These are phyloP conservation scores for Wickerhamomyces xylosicus DNA, from an alignment of 805 yeast genomes.

Conservation along the genomic window DNA sequence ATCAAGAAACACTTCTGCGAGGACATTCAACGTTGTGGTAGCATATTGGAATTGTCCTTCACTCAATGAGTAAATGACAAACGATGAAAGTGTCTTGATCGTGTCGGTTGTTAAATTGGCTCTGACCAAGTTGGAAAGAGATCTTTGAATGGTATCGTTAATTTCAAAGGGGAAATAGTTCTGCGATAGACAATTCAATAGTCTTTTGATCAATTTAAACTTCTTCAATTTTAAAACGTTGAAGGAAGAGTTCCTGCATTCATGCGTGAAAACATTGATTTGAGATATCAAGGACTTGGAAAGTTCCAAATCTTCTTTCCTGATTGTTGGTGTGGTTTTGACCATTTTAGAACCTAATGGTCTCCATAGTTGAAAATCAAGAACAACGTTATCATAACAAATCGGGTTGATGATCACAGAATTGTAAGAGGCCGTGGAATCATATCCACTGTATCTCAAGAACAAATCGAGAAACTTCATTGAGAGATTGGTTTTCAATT, in stretches of 20 bases:
- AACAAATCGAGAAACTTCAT: constrained; percentile 39
- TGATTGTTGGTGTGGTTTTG: constrained; percentile 4
- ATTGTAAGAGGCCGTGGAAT: constrained; percentile 36
- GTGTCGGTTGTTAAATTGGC: constrained; percentile 44
- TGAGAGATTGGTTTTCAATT: constrained; percentile 19
- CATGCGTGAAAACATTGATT: constrained; percentile 41
- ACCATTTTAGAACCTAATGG: constrained; percentile 6
- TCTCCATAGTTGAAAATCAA: constrained; percentile 56
- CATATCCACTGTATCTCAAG: constrained; percentile 46
- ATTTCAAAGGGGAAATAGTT: constrained; percentile 25
- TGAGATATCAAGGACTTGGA: constrained; percentile 47
- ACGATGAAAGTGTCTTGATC: constrained; percentile 41
- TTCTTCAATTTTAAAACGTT: constrained; percentile 44
- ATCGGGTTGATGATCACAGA: constrained; percentile 45
- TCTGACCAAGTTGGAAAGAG: constrained; percentile 30
- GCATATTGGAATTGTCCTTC: constrained; percentile 18
- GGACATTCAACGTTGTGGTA: constrained; percentile 21
- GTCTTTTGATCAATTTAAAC: constrained; percentile 34
- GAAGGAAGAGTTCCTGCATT: constrained; percentile 37
- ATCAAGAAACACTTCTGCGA: constrained; percentile 23
- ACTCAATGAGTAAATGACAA: constrained; percentile 37
- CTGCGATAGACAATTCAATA: constrained; percentile 19
- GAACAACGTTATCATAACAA: constrained; percentile 48
- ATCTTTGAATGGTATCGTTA: constrained; percentile 26
- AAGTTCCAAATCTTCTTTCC: constrained; percentile 27